Conservation (phyloP, 2,329 filamentous ascomycete genomes). For the Monosporascus sp. region DNA sequence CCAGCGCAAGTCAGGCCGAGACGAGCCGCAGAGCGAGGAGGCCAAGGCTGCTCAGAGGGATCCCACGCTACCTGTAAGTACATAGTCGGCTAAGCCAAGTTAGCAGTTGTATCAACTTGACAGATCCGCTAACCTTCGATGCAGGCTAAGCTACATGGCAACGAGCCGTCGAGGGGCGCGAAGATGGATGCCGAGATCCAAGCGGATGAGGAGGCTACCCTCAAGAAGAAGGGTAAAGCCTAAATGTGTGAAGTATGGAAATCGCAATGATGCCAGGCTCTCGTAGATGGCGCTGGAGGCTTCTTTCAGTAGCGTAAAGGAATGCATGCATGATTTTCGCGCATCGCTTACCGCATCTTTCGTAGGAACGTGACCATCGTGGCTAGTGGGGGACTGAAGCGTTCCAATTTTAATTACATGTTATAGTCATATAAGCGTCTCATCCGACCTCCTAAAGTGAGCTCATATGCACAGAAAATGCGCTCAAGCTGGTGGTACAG, state of each 20-base stretch:
- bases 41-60: slow-evolving; percentile 48
- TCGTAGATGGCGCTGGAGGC: not conserved
- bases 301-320: slow-evolving; percentile 1
- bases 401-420: too few species aligned
- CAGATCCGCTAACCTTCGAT: not conserved
- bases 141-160: slow-evolving; percentile 62
- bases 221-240: slow-evolving; percentile 56
- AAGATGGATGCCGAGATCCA: slow-evolving; percentile 65
- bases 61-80: slow-evolving; percentile 51
- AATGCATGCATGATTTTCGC: not conserved
- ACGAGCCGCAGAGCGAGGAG: slow-evolving; percentile 41
- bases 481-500: too few species aligned
- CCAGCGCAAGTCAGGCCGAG: slow-evolving; percentile 25
- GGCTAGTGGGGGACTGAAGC: too few species aligned
- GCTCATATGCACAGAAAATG: too few species aligned
- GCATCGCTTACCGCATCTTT: too few species aligned
- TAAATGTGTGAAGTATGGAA: slow-evolving; percentile 14
- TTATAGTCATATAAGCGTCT: too few species aligned
- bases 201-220: slow-evolving; percentile 60
- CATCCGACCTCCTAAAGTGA: too few species aligned
- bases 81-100: too few species aligned
- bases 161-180: slow-evolving; percentile 67
- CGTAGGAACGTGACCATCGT: too few species aligned
- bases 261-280: not conserved
- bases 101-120: slow-evolving; percentile 3